phyloP scores from a whole-genome alignment of 2,329 filamentous ascomycete species.

The Ascochyta viciae-villosae region DNA sequence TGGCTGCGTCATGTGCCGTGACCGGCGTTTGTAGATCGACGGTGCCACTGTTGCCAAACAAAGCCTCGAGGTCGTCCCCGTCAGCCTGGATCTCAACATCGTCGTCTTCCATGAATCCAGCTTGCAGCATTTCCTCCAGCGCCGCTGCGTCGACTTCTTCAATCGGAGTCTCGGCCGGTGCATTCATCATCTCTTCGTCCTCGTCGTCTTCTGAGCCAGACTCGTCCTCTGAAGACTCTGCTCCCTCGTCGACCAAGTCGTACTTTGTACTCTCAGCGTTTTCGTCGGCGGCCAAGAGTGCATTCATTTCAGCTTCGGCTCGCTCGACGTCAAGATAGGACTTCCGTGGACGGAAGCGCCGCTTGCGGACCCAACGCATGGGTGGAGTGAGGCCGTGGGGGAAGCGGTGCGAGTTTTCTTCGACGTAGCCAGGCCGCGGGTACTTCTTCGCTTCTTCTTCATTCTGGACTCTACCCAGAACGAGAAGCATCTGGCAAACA shows the following conservation, averaged over 20 bases:
- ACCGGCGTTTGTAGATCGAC: slow-evolving; percentile 45
- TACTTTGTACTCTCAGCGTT: slow-evolving; percentile 62
- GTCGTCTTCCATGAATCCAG: slow-evolving; percentile 46
- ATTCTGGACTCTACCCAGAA: slow-evolving; percentile 71
- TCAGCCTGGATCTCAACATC: slow-evolving; percentile 41
- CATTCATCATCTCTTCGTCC: slow-evolving; percentile 53
- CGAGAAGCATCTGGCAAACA: slow-evolving; percentile 86
- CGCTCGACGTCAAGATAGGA: slow-evolving; percentile 84
- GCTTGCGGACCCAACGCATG: slow-evolving; percentile 83
- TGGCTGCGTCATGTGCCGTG: slow-evolving; percentile 46
- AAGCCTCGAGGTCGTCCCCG: slow-evolving; percentile 40
- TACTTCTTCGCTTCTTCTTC: slow-evolving; percentile 57
- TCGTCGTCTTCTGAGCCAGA: slow-evolving; percentile 47
- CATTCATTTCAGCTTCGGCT: slow-evolving; percentile 80
- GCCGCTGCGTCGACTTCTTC: slow-evolving; percentile 50
- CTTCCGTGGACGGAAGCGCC: slow-evolving; percentile 82
- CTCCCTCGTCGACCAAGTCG: slow-evolving; percentile 61
- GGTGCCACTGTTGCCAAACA: slow-evolving; percentile 35
- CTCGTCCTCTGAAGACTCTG: slow-evolving; percentile 53
- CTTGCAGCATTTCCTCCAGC: slow-evolving; percentile 42
- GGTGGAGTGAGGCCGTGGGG: slow-evolving; percentile 88
- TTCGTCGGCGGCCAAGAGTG: slow-evolving; percentile 74
- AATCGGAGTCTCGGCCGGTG: slow-evolving; percentile 49
- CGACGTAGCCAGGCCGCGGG: slow-evolving; percentile 75
- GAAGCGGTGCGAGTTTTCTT: slow-evolving; percentile 72